A percentile compares a stretch with the other conserved stretches of the same genome.
phyloP scores from a whole-genome alignment of 306 rosid species.

The Parietaria judaica region DNA sequence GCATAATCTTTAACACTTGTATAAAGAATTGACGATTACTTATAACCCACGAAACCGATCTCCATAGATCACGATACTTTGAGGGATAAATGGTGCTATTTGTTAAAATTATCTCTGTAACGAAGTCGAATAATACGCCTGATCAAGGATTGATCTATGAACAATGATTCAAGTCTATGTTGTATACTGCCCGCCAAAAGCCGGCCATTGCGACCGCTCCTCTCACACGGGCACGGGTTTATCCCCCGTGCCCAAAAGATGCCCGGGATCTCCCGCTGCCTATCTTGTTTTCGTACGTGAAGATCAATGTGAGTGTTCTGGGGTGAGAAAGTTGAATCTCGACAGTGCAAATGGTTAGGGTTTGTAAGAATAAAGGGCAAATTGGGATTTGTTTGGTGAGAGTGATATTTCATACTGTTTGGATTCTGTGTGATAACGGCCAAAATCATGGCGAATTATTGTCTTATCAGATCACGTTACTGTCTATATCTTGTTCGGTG shows the following conservation, averaged over 20 bases:
- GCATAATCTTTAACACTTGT: constrained; percentile 1
- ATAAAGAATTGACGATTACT: constrained; percentile 10
- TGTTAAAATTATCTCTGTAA: background rate
- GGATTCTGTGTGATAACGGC: constrained; percentile 2
- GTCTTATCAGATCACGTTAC: background rate
- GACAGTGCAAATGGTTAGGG: too few relatives aligned
- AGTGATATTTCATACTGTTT: background rate
- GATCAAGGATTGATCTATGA: too few relatives aligned
- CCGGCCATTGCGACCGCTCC: too few relatives aligned
- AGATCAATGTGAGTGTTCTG: too few relatives aligned
- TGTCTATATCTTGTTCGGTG: background rate
- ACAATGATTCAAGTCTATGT: too few relatives aligned
- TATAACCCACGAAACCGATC: background rate
- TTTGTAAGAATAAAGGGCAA: too few relatives aligned
- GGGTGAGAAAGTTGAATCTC: too few relatives aligned
- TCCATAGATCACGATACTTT: constrained; percentile 6
- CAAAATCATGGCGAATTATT: background rate
- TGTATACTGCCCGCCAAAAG: too few relatives aligned
- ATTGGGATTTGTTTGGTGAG: background rate
- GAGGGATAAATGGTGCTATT: constrained; percentile 4
- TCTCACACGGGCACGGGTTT: too few relatives aligned
- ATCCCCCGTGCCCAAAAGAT: too few relatives aligned
- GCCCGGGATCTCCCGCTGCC: too few relatives aligned
- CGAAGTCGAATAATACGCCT: background rate
- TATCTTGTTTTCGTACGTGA: too few relatives aligned